Evolutionary conservation across 306 rosid genomes (phyloP).

Genomic region (Dryas drummondii): DNA sequence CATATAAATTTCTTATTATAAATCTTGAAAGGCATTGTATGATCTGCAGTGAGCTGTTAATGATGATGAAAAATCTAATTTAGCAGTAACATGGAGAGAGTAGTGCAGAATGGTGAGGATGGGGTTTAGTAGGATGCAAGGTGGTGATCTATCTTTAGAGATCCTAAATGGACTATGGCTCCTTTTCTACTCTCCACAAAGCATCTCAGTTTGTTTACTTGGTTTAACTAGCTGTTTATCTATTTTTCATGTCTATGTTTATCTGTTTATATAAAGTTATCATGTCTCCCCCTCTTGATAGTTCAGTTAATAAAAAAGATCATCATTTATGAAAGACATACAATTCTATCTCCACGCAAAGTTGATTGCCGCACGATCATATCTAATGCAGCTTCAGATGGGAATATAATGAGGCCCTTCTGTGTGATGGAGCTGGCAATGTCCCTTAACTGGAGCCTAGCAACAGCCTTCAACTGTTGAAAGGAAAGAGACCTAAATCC

Average conservation of each 20-base stretch:
- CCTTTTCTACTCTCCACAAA: not conserved
- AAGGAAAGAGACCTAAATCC: slow-evolving; percentile 21
- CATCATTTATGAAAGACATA: not conserved
- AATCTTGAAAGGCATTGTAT: not conserved
- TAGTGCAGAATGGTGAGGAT: not conserved
- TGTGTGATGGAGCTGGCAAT: slow-evolving; percentile 19
- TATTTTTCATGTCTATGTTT: not conserved
- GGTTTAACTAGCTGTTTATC: not conserved
- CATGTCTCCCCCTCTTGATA: not conserved
- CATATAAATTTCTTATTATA: not conserved
- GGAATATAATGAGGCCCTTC: slow-evolving; percentile 22
- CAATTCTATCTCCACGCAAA: slow-evolving; percentile 24
- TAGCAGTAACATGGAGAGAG: not conserved
- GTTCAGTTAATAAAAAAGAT: slow-evolving; percentile 4
- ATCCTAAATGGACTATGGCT: not conserved
- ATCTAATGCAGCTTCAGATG: slow-evolving; percentile 25
- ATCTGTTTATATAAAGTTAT: not conserved
- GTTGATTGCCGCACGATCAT: slow-evolving; percentile 15
- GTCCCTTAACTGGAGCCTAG: slow-evolving; percentile 27
- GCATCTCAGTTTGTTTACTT: not conserved
- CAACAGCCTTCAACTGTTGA: slow-evolving; percentile 23
- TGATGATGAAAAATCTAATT: not conserved
- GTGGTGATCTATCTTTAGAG: not conserved
- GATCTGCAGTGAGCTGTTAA: not conserved
- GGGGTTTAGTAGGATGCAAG: not conserved